Base-by-base conservation (phyloP, 768 basidiomycete genomes). In the Cyathus striatus region DNA sequence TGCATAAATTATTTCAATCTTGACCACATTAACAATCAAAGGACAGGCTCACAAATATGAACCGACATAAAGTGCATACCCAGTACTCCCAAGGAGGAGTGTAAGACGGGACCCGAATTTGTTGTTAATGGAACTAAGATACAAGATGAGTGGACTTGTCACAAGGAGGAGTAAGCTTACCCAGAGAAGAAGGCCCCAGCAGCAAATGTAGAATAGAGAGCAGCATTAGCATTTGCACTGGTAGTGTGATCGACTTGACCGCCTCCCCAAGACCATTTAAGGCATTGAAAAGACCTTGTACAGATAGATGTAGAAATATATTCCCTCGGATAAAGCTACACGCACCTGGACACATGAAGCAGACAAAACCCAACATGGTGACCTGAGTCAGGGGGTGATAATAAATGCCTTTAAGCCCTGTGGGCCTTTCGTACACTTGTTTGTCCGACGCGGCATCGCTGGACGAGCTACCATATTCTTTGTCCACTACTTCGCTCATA, bases 241-340 rank as follows among this genome's bases (percentile, higher is more conserved):
- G 80, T 85, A 3, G 66, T 69, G 10, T 77, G 56, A 53, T 86
- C 79, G 33, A 87, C 57, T 62, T 85, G 83, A 3, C 90, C 90
- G 36, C 84, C 87, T 36, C 74, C 88, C 90, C 90, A 34, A 93
- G 70, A 26, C 89, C 87, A 43, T 78, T 83, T 53, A 90, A 66
- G 0, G 87, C 80, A 54, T 90, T 91, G 65, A 86, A 90, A 43
- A 89, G 73, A 45, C 88, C 87, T 58, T 64, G 4, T 22, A 14
- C 9, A 10, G 10, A 18, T 35, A 21, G 25, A 39, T 40, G 21
- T 27, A 27, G 5, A 25, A 33, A 23, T 18, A 6, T 17, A 14
- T 17, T n/a, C 12, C 34, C 46, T 16, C 72, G 41, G n/a, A 23
- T 37, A 14, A 12, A 17, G 10, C 48, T 16, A n/a, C 7, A 73